Evolutionary conservation across 2,329 filamentous ascomycete genomes (phyloP).

Genomic region (Trichoderma guizhouense): DNA sequence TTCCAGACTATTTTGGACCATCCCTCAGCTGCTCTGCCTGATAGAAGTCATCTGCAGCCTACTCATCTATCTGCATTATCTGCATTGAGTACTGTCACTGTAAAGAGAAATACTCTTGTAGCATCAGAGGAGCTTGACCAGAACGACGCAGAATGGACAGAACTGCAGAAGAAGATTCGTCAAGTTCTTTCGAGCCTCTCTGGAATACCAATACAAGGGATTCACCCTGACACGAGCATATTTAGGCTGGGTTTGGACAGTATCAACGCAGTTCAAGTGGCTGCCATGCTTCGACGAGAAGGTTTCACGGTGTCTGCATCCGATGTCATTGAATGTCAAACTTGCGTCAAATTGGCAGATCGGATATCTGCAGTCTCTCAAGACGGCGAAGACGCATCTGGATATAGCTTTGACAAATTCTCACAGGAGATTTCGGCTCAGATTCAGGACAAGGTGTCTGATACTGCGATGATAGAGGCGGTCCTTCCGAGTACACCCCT

Average conservation of each 20-base stretch:
- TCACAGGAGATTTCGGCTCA: constrained; percentile 29
- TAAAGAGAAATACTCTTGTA: constrained; percentile 23
- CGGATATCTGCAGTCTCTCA: constrained; percentile 24
- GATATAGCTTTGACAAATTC: constrained; percentile 43
- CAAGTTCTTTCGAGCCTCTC: constrained; percentile 58
- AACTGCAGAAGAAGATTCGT: constrained; percentile 52
- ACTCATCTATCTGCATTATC: constrained; percentile 22
- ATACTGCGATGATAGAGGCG: constrained; percentile 44
- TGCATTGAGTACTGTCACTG: constrained; percentile 25
- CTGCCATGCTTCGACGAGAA: constrained; percentile 59
- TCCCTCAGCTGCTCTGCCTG: constrained; percentile 27
- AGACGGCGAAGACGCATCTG: neutral
- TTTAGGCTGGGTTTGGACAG: constrained; percentile 90
- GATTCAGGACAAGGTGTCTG: constrained; percentile 25
- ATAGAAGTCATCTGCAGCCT: constrained; percentile 25
- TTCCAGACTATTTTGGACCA: constrained; percentile 26
- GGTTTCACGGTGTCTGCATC: constrained; percentile 60
- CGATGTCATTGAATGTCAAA: constrained; percentile 68
- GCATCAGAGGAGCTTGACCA: neutral
- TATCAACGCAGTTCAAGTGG: constrained; percentile 79
- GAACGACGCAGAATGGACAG: constrained; percentile 42
- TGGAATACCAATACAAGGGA: constrained; percentile 43
- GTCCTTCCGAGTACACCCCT: constrained; percentile 75
- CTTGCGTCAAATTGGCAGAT: constrained; percentile 39
- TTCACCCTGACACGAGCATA: constrained; percentile 65